phyloP scores from a whole-genome alignment of 306 rosid species.

The Cyclanthera cordifolia region DNA sequence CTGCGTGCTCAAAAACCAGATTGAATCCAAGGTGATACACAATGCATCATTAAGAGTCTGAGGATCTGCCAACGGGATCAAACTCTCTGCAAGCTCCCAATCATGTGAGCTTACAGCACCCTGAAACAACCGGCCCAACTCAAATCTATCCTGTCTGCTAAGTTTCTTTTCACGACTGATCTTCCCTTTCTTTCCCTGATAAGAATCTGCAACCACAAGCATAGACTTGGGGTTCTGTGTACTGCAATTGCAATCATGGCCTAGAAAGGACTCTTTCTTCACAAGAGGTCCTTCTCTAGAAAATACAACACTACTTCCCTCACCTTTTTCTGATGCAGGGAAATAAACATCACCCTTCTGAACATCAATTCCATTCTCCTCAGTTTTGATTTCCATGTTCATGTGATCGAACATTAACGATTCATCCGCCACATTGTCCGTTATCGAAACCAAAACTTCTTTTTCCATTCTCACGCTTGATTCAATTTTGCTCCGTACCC shows the following conservation, averaged over 20 bases:
- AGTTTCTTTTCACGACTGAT: slow-evolving; percentile 45
- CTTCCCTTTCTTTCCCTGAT: slow-evolving; percentile 35
- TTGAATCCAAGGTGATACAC: slow-evolving; percentile 69
- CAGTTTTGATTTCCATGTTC: slow-evolving; percentile 33
- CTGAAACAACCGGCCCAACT: slow-evolving; percentile 71
- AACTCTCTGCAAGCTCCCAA: slow-evolving; percentile 71
- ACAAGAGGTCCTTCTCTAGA: slow-evolving; percentile 41
- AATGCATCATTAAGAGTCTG: slow-evolving; percentile 73
- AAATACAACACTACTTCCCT: slow-evolving; percentile 45
- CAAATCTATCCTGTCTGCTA: slow-evolving; percentile 57
- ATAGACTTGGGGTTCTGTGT: slow-evolving; percentile 42
- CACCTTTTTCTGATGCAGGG: slow-evolving; percentile 33
- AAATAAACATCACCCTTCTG: slow-evolving; percentile 26
- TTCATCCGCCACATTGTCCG: slow-evolving; percentile 17
- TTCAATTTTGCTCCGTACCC: neutral
- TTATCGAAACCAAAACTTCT: slow-evolving; percentile 1
- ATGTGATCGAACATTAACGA: slow-evolving; percentile 15
- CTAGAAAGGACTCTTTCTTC: slow-evolving; percentile 31
- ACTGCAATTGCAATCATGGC: slow-evolving; percentile 30
- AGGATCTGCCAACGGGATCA: slow-evolving; percentile 58
- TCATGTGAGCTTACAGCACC: slow-evolving; percentile 65
- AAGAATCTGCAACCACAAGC: slow-evolving; percentile 22
- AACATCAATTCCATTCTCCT: slow-evolving; percentile 25
- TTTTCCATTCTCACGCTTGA: slow-evolving; percentile 3
- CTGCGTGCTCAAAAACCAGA: slow-evolving; percentile 72